Evolutionary conservation across 2,329 filamentous ascomycete species (phyloP).

Genomic region (Aulographum hederae): DNA sequence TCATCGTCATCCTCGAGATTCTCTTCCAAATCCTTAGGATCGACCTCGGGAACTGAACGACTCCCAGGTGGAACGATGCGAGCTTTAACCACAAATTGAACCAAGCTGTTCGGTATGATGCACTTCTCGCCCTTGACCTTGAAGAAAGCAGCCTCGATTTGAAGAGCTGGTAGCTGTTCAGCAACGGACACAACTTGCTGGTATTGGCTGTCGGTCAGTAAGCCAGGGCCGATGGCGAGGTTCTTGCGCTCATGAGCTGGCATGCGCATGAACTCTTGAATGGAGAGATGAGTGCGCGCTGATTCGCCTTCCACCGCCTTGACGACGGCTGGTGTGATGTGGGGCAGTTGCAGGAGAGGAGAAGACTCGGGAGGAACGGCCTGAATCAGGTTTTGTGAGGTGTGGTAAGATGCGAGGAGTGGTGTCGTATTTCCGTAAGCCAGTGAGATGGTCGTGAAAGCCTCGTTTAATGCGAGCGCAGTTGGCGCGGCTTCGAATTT

Average conservation of each 20-base stretch:
- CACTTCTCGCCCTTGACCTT: conserved; percentile 91
- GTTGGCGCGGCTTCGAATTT: conserved; percentile 84
- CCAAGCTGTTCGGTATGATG: conserved; percentile 80
- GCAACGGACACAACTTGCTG: conserved; percentile 57
- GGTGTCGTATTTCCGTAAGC: conserved; percentile 73
- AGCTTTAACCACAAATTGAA: conserved; percentile 87
- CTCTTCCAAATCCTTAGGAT: conserved; percentile 54
- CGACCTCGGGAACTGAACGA: conserved; percentile 52
- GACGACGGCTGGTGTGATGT: conserved; percentile 51
- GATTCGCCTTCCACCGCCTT: conserved; percentile 52
- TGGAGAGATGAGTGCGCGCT: conserved; percentile 44
- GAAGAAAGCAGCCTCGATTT: conserved; percentile 89
- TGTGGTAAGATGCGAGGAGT: conserved; percentile 63
- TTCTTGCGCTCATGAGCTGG: conserved; percentile 56
- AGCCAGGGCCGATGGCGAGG: conserved; percentile 49
- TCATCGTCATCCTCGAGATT: conserved; percentile 89
- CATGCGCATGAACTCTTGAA: conserved; percentile 80
- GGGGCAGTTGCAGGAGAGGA: conserved; percentile 77
- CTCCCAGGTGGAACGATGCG: conserved; percentile 81
- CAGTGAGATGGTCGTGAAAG: conserved; percentile 71
- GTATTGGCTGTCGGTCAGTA: conserved; percentile 63
- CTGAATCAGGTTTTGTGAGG: conserved; percentile 78
- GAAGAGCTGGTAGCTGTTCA: conserved; percentile 64
- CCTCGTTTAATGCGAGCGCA: conserved; percentile 67
- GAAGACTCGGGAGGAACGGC: conserved; percentile 68